phyloP scores from a whole-genome alignment of 2,329 filamentous ascomycete species.

The Catunica adiposa region DNA sequence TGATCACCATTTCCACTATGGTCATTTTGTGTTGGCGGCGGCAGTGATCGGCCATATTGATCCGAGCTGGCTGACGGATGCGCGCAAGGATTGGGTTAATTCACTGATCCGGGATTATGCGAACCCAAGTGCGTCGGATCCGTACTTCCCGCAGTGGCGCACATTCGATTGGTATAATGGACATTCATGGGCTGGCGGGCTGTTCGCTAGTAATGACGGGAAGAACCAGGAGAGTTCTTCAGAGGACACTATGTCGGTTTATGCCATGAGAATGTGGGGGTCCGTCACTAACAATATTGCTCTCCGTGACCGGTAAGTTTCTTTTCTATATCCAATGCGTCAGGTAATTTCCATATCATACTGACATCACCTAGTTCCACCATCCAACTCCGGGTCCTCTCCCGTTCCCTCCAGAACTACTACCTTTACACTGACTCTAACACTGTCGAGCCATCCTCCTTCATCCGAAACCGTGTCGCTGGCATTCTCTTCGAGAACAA shows the following conservation, averaged over 20 bases:
- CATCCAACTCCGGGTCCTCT: slow-evolving; percentile 65
- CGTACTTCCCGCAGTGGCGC: slow-evolving; percentile 65
- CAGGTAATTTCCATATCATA: not conserved
- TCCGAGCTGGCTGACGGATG: slow-evolving; percentile 46
- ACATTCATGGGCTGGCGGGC: slow-evolving; percentile 79
- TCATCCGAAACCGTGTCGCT: slow-evolving; percentile 60
- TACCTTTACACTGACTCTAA: slow-evolving; percentile 66
- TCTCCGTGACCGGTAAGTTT: slow-evolving; percentile 53
- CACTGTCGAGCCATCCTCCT: slow-evolving; percentile 51
- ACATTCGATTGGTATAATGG: slow-evolving; percentile 90
- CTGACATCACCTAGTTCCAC: slow-evolving; percentile 37
- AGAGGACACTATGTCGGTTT: slow-evolving; percentile 76
- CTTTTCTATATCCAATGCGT: not conserved
- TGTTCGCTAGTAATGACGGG: slow-evolving; percentile 54
- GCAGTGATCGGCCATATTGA: slow-evolving; percentile 71
- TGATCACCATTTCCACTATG: slow-evolving; percentile 61
- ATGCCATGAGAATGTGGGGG: slow-evolving; percentile 91
- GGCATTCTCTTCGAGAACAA: slow-evolving; percentile 86
- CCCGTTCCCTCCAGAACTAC: slow-evolving; percentile 59
- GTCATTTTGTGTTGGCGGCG: slow-evolving; percentile 78
- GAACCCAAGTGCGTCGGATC: slow-evolving; percentile 55
- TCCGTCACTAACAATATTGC: slow-evolving; percentile 54
- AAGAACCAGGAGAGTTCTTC: slow-evolving; percentile 78
- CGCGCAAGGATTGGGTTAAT: slow-evolving; percentile 68
- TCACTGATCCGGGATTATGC: slow-evolving; percentile 67